Conservation (phyloP, 2,329 filamentous ascomycete genomes). For the Colletotrichum sp. region DNA sequence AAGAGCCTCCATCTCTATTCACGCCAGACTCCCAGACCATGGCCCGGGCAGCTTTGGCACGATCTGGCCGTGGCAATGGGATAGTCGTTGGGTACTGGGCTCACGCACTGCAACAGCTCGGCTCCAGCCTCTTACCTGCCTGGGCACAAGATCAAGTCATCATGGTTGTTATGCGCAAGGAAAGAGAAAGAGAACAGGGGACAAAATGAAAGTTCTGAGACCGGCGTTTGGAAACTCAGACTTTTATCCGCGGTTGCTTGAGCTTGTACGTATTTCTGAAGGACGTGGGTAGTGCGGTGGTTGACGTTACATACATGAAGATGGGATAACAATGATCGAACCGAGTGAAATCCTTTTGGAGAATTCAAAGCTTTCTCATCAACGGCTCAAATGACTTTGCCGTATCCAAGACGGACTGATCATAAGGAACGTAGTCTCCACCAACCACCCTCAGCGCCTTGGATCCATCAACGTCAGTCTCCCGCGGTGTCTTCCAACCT, state of each 20-base stretch:
- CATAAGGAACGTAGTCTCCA: background rate
- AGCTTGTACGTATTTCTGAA: too few species aligned
- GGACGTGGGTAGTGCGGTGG: too few species aligned
- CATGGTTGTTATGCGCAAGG: background rate
- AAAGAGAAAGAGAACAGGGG: background rate
- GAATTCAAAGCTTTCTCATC: background rate
- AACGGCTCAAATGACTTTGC: background rate
- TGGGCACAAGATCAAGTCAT: background rate
- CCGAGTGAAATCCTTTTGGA: background rate
- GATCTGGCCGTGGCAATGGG: background rate
- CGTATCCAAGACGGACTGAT: background rate
- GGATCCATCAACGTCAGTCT: background rate
- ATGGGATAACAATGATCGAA: background rate
- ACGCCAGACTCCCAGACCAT: background rate
- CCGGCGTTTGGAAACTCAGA: background rate
- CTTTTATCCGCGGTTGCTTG: background rate
- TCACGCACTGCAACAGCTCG: background rate
- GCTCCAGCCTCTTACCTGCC: background rate
- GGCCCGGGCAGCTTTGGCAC: background rate
- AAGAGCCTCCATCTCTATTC: background rate
- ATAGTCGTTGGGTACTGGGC: background rate
- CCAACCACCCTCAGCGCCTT: background rate
- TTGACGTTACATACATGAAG: too few species aligned
- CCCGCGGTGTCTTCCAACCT: conserved; percentile 17
- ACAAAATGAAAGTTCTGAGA: background rate